Evolutionary conservation across 202 grass and related monocot species (phyloP).

Genomic region (Panicum virgatum): DNA sequence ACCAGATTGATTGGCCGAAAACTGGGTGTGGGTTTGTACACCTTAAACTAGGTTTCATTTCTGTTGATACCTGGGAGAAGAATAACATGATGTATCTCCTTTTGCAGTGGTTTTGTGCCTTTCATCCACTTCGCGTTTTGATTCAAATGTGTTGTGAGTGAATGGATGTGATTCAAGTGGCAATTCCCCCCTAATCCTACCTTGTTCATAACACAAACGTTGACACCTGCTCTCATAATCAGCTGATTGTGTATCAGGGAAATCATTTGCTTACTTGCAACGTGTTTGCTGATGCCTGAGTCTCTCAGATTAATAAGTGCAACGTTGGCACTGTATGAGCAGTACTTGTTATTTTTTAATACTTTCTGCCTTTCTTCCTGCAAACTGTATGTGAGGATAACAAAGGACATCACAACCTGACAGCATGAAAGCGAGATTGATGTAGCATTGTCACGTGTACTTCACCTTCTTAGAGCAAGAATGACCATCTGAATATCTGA

Average conservation of each 20-base stretch:
- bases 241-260: neutral
- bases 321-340: neutral
- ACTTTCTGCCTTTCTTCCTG: neutral
- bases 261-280: neutral
- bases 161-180: neutral
- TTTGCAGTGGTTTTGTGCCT: slow-evolving; percentile 3
- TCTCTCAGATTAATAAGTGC: neutral
- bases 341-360: neutral
- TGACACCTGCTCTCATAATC: neutral
- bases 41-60: slow-evolving; percentile 11
- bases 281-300: neutral
- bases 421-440: slow-evolving; percentile 9
- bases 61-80: slow-evolving; percentile 19
- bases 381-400: slow-evolving; percentile 11
- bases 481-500: neutral
- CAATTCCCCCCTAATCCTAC: neutral
- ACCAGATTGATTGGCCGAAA: neutral
- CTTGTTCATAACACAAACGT: neutral
- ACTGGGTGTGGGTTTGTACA: neutral
- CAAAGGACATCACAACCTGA: neutral
- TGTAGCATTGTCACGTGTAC: neutral
- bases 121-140: neutral
- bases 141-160: neutral
- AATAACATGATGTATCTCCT: neutral
- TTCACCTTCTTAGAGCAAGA: neutral